Evolutionary conservation across 2,329 filamentous ascomycete species (phyloP).

Genomic region (Fusarium sp.): DNA sequence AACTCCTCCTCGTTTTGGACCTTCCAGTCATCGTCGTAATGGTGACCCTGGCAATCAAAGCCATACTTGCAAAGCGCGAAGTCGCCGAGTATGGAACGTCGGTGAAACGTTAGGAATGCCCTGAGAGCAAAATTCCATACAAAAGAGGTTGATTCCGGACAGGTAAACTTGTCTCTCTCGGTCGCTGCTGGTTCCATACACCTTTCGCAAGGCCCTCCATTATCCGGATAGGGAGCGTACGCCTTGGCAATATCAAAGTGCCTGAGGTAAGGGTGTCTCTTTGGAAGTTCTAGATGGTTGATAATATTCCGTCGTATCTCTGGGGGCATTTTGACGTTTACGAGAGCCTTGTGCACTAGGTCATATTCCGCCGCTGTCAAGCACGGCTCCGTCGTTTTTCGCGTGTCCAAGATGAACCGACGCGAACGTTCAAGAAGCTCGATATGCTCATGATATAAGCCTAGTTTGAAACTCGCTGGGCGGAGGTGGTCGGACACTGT

Average conservation of each 20-base stretch:
- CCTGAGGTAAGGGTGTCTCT: not conserved
- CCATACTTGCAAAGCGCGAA: not conserved
- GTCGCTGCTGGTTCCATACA: not conserved
- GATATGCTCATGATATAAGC: not conserved
- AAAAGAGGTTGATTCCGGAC: not conserved
- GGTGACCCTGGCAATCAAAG: not conserved
- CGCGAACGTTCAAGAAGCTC: conserved; percentile 15
- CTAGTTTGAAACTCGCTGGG: not conserved
- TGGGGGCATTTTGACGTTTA: not conserved
- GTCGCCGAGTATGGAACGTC: not conserved
- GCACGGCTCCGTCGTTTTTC: not conserved
- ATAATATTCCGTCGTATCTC: conserved; percentile 3
- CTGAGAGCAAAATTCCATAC: not conserved
- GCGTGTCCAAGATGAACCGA: conserved; percentile 19
- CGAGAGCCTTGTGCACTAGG: not conserved
- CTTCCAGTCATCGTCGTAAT: not conserved
- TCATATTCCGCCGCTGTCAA: not conserved
- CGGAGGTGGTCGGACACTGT: not conserved
- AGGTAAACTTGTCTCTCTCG: not conserved
- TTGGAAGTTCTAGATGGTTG: not conserved
- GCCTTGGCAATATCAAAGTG: not conserved
- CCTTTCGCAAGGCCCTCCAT: not conserved
- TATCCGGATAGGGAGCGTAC: conserved; percentile 2
- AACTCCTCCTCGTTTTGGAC: not conserved
- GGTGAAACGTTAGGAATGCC: not conserved